Evolutionary conservation across 441 rosid genomes (phyloP).

Genomic region (Syzygium syzygioides): DNA sequence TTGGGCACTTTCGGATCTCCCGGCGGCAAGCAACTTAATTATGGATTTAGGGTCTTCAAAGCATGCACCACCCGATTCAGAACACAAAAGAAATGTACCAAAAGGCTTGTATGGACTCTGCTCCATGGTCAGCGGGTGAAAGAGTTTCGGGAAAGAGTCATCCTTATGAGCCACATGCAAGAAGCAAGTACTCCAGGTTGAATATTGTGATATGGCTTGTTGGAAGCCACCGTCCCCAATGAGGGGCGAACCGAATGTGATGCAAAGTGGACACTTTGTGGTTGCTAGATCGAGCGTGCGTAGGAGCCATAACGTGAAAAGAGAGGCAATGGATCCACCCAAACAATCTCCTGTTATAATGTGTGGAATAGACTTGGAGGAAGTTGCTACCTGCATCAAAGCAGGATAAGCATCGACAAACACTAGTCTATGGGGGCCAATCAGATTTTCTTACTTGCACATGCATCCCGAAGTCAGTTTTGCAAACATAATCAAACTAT

Average conservation of each 20-base stretch:
- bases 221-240: constrained; percentile 40
- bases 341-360: constrained; percentile 50
- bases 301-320: constrained; percentile 61
- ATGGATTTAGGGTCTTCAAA: constrained; percentile 36
- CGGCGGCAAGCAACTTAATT: constrained; percentile 15
- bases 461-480: neutral
- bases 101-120: constrained; percentile 35
- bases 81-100: constrained; percentile 55
- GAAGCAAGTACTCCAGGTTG: constrained; percentile 51
- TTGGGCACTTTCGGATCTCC: neutral
- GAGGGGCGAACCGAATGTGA: constrained; percentile 65
- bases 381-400: neutral
- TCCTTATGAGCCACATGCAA: constrained; percentile 40
- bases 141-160: constrained; percentile 29
- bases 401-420: neutral
- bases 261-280: constrained; percentile 40
- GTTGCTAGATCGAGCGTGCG: constrained; percentile 20
- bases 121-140: neutral
- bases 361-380: constrained; percentile 11
- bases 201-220: constrained; percentile 27
- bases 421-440: neutral
- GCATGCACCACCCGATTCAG: constrained; percentile 27
- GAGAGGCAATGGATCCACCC: constrained; percentile 71
- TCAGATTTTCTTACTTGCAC: neutral
- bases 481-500: neutral